phyloP scores from a whole-genome alignment of 306 rosid genomes.

The Pterocarpus santalinus region DNA sequence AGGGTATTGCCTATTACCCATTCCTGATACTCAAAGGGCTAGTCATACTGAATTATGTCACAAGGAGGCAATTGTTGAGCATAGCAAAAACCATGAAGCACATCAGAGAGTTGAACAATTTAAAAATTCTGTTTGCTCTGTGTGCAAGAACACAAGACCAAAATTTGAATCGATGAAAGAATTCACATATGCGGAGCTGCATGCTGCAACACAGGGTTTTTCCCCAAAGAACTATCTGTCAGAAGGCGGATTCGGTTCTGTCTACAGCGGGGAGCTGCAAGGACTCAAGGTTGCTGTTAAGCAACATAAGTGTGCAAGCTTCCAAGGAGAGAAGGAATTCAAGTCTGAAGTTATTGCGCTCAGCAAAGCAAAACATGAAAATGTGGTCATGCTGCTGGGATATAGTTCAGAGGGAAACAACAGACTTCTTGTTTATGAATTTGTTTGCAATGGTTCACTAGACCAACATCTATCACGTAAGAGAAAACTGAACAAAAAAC shows the following conservation, averaged over 20 bases:
- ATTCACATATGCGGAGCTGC: conserved; percentile 68
- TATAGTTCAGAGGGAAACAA: conserved; percentile 74
- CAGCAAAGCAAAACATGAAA: conserved; percentile 84
- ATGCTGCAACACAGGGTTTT: conserved; percentile 66
- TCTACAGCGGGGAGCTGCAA: conserved; percentile 64
- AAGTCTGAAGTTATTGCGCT: conserved; percentile 77
- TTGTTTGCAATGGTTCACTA: conserved; percentile 85
- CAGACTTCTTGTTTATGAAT: conserved; percentile 91
- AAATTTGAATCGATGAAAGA: conserved; percentile 64
- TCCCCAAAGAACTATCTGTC: conserved; percentile 67
- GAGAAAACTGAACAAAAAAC: conserved; percentile 31
- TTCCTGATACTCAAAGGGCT: conserved; percentile 25
- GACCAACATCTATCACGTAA: conserved; percentile 78
- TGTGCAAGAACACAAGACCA: conserved; percentile 73
- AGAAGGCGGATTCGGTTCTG: conserved; percentile 92
- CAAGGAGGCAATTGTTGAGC: conserved; percentile 27
- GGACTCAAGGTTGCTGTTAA: conserved; percentile 81
- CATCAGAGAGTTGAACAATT: conserved; percentile 49
- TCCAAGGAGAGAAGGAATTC: conserved; percentile 88
- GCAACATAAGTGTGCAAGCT: conserved; percentile 71
- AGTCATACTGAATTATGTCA: conserved; percentile 37
- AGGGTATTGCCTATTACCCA: conserved; percentile 44
- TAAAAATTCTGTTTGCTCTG: conserved; percentile 55
- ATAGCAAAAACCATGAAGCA: conserved; percentile 38
- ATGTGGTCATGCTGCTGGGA: conserved; percentile 83